Evolutionary conservation across 441 rosid genomes (phyloP).

Genomic region (Mallotus repandus): DNA sequence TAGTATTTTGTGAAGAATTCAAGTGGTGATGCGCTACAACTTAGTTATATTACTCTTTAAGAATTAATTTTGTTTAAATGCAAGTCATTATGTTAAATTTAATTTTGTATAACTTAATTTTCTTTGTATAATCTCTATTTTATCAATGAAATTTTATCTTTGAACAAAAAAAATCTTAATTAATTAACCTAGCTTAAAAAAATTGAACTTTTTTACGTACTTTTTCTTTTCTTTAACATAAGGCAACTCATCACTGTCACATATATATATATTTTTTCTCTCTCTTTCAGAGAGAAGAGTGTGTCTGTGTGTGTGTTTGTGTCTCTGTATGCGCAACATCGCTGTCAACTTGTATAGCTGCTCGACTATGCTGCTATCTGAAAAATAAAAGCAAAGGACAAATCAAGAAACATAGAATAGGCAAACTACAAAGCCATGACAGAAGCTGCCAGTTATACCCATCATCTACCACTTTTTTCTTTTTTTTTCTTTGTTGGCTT

Average conservation of each 20-base stretch:
- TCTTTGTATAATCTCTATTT: no score
- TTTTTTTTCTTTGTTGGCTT: neutral
- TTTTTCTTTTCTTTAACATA: no score
- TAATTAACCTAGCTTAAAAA: neutral
- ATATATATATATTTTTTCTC: neutral
- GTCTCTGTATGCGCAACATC: neutral
- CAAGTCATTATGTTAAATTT: no score
- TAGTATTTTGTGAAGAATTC: no score
- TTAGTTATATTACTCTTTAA: no score
- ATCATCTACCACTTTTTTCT: neutral
- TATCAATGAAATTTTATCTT: no score
- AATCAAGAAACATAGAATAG: neutral
- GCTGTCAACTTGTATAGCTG: neutral
- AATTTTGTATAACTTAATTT: no score
- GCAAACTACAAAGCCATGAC: neutral
- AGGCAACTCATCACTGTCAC: neutral
- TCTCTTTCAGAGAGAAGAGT: no score
- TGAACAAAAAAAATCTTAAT: no score
- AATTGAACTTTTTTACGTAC: neutral
- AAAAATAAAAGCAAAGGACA: slow-evolving; percentile 2
- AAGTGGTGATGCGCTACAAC: no score
- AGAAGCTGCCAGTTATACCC: neutral
- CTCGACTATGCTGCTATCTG: neutral
- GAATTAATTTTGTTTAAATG: no score
- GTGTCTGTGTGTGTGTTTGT: no score